Conservation (phyloP, 345 rosid genomes). For the Dipteronia dyeriana region DNA sequence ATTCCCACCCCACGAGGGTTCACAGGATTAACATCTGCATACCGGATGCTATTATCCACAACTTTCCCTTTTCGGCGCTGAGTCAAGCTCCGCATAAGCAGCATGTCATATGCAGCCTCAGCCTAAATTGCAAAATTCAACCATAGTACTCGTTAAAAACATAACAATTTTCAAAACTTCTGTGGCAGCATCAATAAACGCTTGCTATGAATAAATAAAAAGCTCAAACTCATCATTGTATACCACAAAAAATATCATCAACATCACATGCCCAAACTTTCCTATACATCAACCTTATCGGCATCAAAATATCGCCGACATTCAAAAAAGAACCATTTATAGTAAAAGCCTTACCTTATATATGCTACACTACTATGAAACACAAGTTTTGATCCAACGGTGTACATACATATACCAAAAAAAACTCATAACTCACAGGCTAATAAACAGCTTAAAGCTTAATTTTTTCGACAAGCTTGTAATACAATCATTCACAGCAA, state of each 20-base stretch:
- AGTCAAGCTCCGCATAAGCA: slow-evolving; percentile 91
- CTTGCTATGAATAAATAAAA: background rate
- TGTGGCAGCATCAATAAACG: background rate
- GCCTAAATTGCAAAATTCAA: slow-evolving; percentile 46
- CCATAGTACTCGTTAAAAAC: background rate
- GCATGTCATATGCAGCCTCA: slow-evolving; percentile 97
- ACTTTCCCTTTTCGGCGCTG: slow-evolving; percentile 93
- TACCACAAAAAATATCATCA: background rate
- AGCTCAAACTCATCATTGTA: background rate
- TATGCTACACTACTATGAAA: background rate
- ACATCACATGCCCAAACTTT: background rate
- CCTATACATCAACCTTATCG: background rate
- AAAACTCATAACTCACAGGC: background rate
- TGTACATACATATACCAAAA: background rate
- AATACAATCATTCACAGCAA: background rate
- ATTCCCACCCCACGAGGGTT: slow-evolving; percentile 47
- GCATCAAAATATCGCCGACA: slow-evolving; percentile 6
- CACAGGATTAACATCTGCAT: slow-evolving; percentile 86
- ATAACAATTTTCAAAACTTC: background rate
- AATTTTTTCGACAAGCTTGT: background rate
- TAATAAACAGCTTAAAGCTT: background rate
- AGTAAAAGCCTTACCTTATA: background rate
- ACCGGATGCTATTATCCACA: slow-evolving; percentile 65
- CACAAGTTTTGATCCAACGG: background rate
- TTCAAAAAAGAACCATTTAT: background rate